Base-by-base conservation (phyloP, 2,329 filamentous ascomycete genomes). In the Aureobasidium sp. region DNA sequence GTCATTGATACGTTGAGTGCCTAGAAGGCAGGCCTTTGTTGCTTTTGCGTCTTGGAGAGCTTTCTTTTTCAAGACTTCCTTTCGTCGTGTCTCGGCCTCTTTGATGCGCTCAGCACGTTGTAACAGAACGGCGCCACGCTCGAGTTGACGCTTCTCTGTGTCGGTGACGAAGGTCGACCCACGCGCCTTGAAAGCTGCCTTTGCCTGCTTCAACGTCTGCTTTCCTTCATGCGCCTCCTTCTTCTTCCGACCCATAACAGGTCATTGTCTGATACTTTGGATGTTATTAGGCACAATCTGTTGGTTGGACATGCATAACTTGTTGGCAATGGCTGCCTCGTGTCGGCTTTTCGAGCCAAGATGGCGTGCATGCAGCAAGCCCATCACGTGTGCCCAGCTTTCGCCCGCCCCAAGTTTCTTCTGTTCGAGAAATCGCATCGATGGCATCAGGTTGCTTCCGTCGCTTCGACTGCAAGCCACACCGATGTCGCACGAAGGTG, bases 151-250 rank as follows among this genome's bases (percentile, higher is more conserved):
- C 63, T 67, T 61, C 60, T 74, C 71, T n/a, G 66, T 66, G 9
- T 69, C 69, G 15, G 70, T 69, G 47, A 75, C 62, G 26, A 67
- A 62, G 10, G 69, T 70, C 24, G 68, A 67, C 27, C 69, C 69
- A 47, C 72, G 71, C 26, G 69, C 65, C 56, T 72, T 72, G 70
- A 67, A 74, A n/a, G 69, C 67, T 6, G 71, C 71, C 66, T 73
- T 74, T 27, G 73, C 72, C 64, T 74, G 71, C 61, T 71, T 72
- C 55, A 69, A 68, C 20, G 73, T 75, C 62, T 70, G 69, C 47
- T 67, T 50, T n/a, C 64, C 62, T 47, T 59, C 48, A 53, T 37
- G 13, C 48, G 20, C 47, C 48, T 55, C 41, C 50, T 56, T 55
- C 50, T 62, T 62, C 60, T 41, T 60, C 36, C n/a, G 44, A 32